Evolutionary conservation across 177 flowering plant genomes (phyloP), one percentile per base, ranked within the genome.

Genomic region (Vitis hybrid): DNA sequence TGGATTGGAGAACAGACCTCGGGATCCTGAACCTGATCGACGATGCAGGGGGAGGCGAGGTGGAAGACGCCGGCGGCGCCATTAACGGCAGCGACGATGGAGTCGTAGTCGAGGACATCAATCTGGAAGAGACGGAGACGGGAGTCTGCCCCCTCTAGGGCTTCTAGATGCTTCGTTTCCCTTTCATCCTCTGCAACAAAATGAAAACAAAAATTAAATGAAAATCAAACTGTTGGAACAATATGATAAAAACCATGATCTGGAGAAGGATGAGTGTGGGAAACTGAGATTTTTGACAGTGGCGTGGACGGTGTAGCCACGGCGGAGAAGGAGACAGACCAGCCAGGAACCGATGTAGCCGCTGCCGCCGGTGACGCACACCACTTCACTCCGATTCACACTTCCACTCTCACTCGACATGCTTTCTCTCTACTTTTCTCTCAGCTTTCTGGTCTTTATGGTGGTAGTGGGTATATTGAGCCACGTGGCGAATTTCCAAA

Each of bases 301-400:
- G 80, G 94, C 98, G 81, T 90, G 87, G 63, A 93, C 97, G 61
- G 93, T 74, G 90, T 93, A 94, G 49, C 91, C 90, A 26, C 97
- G 94, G 49, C 72, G 72, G 69, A 94, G 97, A 48, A 94, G 94
- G 67, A 89, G 87, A 3, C 77, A 82, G 64, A 93, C 91, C 51
- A 94, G 80, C 84, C 86, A 84, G 0, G 99, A 91, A 13, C 98
- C 98, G 26, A 92, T 94, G 82, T 75, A 88, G 74, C 99, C 98
- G 77, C 97, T 91, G 50, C 84, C 97, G 9, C 98, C 99, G 15
- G 99, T 92, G 17, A 94, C 98, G 78, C 97, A 94, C 4, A 94
- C 98, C n/a, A 68, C 75, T 63, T 81, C 80, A 23, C 68, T 65
- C 56, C 45, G 5, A 34, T 0, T 34, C 7, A 6, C 45, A 4